Evolutionary conservation across 331 rosid species (phyloP).

Genomic region (Acacia pycnantha): DNA sequence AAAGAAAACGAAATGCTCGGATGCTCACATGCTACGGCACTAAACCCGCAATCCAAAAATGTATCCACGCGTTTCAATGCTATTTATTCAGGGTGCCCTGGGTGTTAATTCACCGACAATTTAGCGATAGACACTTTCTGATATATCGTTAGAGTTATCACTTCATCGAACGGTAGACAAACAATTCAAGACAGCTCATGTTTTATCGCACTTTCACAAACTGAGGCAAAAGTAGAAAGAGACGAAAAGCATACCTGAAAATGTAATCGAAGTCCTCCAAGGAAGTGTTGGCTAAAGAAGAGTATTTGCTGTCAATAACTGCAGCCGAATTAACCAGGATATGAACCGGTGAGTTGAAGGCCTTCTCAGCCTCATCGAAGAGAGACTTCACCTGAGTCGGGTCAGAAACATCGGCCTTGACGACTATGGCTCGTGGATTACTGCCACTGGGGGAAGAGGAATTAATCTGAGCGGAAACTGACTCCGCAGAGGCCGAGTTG

Average conservation of each 20-base stretch:
- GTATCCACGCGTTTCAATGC: neutral
- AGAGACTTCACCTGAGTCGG: conserved; percentile 36
- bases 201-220: neutral
- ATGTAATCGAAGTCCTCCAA: conserved; percentile 35
- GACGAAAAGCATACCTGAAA: conserved; percentile 1
- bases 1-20: neutral
- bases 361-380: conserved; percentile 39
- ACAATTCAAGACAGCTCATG: neutral
- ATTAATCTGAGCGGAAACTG: conserved; percentile 15
- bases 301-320: conserved; percentile 11
- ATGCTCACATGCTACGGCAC: neutral
- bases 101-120: neutral
- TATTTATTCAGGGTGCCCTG: neutral
- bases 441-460: neutral
- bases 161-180: neutral
- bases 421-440: conserved; percentile 28
- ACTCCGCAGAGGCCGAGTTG: conserved; percentile 28
- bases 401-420: conserved; percentile 38
- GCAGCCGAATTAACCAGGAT: conserved; percentile 45
- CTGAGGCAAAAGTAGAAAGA: neutral
- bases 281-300: conserved; percentile 28
- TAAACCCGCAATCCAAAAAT: neutral
- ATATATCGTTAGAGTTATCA: neutral
- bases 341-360: conserved; percentile 42
- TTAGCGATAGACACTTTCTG: neutral